These are phyloP conservation scores for Mucuna pruriens DNA, from an alignment of 306 rosid genomes.

Conservation along the genomic window DNA sequence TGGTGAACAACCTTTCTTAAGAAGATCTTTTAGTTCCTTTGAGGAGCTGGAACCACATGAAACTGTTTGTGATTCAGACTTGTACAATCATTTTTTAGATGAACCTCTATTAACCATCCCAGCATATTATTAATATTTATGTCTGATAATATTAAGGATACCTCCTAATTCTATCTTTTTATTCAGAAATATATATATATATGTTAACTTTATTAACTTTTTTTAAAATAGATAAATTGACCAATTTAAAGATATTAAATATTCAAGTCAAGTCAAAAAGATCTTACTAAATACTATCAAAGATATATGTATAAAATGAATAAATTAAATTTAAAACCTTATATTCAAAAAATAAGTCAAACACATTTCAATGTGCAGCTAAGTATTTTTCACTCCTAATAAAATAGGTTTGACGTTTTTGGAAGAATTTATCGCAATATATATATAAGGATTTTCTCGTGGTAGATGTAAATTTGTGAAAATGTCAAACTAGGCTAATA, in stretches of 20 bases:
- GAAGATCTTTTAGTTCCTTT: no score
- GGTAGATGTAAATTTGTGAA: not conserved
- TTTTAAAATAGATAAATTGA: not conserved
- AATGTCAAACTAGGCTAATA: not conserved
- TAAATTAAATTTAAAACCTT: not conserved
- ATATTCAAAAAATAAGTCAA: not conserved
- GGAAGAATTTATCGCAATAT: not conserved
- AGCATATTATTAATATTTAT: no score
- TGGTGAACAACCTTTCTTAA: no score
- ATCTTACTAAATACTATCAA: not conserved
- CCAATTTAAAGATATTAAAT: not conserved
- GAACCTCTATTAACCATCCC: no score
- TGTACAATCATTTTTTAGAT: no score
- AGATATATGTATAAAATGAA: not conserved
- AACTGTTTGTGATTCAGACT: no score
- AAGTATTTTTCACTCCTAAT: not conserved
- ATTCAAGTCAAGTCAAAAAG: no score
- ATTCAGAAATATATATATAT: no score
- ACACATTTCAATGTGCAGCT: not conserved
- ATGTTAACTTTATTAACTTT: not conserved
- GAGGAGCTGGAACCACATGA: no score
- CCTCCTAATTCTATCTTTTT: no score
- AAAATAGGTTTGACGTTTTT: not conserved
- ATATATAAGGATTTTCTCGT: not conserved
- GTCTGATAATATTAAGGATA: no score